These are phyloP conservation scores for Amaranthus tricolor DNA, from an alignment of 179 eudicot species.

Conservation along the genomic window DNA sequence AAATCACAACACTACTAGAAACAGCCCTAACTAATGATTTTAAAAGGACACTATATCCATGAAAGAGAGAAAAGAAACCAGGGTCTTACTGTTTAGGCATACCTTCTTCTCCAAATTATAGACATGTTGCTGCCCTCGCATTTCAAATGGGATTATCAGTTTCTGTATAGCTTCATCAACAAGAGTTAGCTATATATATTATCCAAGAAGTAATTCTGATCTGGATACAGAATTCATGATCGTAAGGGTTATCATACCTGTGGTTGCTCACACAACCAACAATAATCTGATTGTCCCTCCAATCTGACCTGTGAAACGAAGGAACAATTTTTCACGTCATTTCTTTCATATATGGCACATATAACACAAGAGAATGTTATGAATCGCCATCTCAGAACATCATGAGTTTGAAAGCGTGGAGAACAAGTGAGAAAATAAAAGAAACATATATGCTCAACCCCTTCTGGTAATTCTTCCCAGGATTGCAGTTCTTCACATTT, in stretches of 20 bases:
- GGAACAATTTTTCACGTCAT: not conserved
- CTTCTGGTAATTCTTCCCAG: conserved; percentile 87
- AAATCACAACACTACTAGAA: conserved; percentile 36
- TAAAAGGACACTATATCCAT: conserved; percentile 37
- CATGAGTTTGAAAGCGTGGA: not conserved
- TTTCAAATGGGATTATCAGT: conserved; percentile 77
- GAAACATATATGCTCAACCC: conserved; percentile 39
- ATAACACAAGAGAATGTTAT: not conserved
- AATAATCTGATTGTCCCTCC: conserved; percentile 68
- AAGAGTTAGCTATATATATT: not conserved
- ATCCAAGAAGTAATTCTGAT: not conserved
- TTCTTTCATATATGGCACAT: not conserved
- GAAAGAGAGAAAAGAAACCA: not conserved
- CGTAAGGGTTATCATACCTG: conserved; percentile 39
- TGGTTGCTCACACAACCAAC: conserved; percentile 90
- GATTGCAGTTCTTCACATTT: conserved; percentile 64
- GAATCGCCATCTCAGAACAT: not conserved
- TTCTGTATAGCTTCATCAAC: conserved; percentile 47
- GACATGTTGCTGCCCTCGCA: conserved; percentile 89
- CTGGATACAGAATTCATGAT: not conserved
- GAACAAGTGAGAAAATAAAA: not conserved
- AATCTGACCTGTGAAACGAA: conserved; percentile 59
- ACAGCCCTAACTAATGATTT: conserved; percentile 35
- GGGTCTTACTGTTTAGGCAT: not conserved
- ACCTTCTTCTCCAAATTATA: conserved; percentile 88